Evolutionary conservation across 805 yeast genomes (phyloP), one percentile per base, ranked within the genome.

Genomic region (Brettanomyces nanus): DNA sequence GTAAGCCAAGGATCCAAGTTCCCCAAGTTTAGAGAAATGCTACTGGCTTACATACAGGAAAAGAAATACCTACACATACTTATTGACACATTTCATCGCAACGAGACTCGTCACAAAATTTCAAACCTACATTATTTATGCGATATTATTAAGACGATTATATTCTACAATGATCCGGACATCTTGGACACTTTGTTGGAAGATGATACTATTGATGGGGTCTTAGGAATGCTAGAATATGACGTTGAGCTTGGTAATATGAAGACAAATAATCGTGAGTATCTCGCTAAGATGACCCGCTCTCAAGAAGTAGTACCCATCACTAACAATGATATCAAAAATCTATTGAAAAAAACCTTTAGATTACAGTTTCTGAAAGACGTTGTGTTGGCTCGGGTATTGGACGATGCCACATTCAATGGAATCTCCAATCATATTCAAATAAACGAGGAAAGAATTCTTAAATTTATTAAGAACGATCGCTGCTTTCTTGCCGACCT

Each of bases 141-240:
- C 48, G 83, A 77, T 44, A 80, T 86, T 14, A 56, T 85, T 36
- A 90, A 87, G 58, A 69, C 82, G 1, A 54, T 81, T 27, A 66
- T 86, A 15, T 63, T 82, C 21, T 80, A 81, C 59, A 85, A 84
- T 51, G 96, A 89, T 45, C 62, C 73, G 21, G 59, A 65, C 11
- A 65, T 83, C 4, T 55, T 80, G 33, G 85, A 80, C 38, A 48
- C 63, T n/a, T 63, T 83, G 42, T 61, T 78, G 3, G 81, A 77
- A 43, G 28, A 14, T 6, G 67, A 66, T 6, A 50, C 65, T 29
- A 66, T 80, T 33, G 51, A 66, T 49, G 82, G 83, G 1, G 61
- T 85, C 3, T 71, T 80, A 10, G 95, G 95, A 1, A 81, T 86
- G 10, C 60, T 90, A 33, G 98, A 92, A 57, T 82, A 86, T 57